Evolutionary conservation across 1,139 yeast genomes (phyloP), one percentile per base, ranked within the genome.

Genomic region (Hansenula sp.): DNA sequence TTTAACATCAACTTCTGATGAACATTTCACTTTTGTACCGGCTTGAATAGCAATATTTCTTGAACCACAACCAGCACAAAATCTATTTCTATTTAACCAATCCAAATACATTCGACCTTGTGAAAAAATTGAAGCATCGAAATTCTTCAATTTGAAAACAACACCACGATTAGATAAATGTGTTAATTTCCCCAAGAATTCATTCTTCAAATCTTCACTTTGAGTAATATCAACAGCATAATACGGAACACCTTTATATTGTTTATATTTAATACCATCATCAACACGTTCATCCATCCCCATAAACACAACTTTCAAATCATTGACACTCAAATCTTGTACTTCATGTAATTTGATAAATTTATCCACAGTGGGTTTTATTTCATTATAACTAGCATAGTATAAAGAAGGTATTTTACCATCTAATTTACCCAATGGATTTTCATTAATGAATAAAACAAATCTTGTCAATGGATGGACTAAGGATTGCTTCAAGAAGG

Each of bases 31-130:
- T 63, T 89, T 87, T 12, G 93, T 84, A 1, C 98, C 98, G 0
- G 87, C 96, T 56, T 88, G 82, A 25, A 84, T 76, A 5, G 89
- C 82, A 49, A 84, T 74, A 28, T 81, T 82, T 47, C 70, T 74
- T 2, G 75, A 59, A 0, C 96, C 97, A 68, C 99, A 93, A 0
- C 95, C 95, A 1, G 95, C 93, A 61, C 99, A 91, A 64, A 76
- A 88, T 49, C 74, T 71, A 61, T 84, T 85, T 45, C 93, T 78
- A 43, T 68, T 65, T 43, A 87, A 70, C 97, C 98, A 91, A 63
- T 90, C 96, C 45, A 89, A 60, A 58, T 84, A 86, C 83, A 86
- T 88, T 48, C 84, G 79, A 0, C 89, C 93, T 59, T 90, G 95
- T 4, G 95, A 83, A 53, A 77, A 83, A 18, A 88, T 61, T 2